Conservation (phyloP, 2,329 filamentous ascomycete genomes). For the Beauveria brongniartii region DNA sequence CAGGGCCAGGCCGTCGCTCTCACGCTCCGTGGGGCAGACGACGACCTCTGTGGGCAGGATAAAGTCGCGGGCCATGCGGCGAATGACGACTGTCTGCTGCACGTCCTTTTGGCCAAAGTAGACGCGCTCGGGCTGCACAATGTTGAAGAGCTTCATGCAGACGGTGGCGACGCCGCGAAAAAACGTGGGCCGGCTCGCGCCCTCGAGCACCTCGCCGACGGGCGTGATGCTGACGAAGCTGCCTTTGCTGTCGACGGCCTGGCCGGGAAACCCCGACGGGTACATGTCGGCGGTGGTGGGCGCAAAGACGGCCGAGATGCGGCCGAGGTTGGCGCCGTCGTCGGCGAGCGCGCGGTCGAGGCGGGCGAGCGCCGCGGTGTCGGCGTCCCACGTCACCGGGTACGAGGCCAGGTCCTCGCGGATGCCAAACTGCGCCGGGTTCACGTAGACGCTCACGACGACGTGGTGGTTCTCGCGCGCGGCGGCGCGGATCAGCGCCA, state of each 20-base stretch:
- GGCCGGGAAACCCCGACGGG: conserved; percentile 67
- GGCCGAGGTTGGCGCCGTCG: conserved; percentile 51
- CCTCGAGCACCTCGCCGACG: conserved; percentile 72
- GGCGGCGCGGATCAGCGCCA: conserved; percentile 76
- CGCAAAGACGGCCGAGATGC: conserved; percentile 76
- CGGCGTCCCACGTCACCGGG: conserved; percentile 79
- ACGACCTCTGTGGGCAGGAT: conserved; percentile 67
- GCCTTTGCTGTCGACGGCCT: conserved; percentile 66
- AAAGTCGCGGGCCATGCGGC: conserved; percentile 80
- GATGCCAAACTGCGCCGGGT: conserved; percentile 90
- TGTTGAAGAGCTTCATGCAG: conserved; percentile 67
- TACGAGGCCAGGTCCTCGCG: conserved; percentile 84
- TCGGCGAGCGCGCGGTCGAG: conserved; percentile 68
- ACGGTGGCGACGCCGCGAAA: conserved; percentile 95
- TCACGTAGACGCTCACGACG: conserved; percentile 89
- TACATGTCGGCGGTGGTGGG: conserved; percentile 82
- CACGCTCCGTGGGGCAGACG: conserved; percentile 67
- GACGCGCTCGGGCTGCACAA: conserved; percentile 54
- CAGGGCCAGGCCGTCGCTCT: conserved; percentile 75
- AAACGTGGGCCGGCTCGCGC: conserved; percentile 80
- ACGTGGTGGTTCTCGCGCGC: conserved; percentile 79
- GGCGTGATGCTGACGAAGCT: conserved; percentile 91
- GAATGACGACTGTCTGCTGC: conserved; percentile 88
- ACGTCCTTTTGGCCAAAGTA: conserved; percentile 98
- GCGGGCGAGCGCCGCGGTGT: conserved; percentile 56